Conservation (phyloP, 2,329 filamentous ascomycete species). For the Dothistroma pini region DNA sequence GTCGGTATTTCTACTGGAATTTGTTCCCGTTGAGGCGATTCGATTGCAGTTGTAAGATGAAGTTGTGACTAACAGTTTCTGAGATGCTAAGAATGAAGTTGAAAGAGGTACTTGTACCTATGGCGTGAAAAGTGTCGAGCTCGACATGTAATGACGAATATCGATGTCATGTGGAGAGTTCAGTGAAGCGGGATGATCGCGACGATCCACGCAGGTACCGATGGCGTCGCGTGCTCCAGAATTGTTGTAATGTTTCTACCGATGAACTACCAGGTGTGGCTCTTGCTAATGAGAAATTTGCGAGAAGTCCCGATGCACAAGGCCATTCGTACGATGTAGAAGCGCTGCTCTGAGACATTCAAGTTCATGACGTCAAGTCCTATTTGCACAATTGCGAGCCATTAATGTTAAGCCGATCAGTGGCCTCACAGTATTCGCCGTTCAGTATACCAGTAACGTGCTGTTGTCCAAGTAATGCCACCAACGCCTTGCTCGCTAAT, state of each 20-base stretch:
- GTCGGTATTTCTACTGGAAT: slow-evolving; percentile 5
- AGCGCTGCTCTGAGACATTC: too few species aligned
- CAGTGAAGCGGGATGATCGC: not conserved
- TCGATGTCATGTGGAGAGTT: not conserved
- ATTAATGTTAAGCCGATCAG: not conserved
- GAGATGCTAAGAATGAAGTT: not conserved
- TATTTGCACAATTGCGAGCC: not conserved
- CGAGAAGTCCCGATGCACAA: not conserved
- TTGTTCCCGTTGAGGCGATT: slow-evolving; percentile 6
- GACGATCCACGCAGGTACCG: slow-evolving; percentile 1
- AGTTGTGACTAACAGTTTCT: not conserved
- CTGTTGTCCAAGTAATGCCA: not conserved
- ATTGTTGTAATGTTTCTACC: not conserved
- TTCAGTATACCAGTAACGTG: not conserved
- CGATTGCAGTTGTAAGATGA: not conserved
- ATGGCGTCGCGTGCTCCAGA: not conserved
- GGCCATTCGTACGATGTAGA: too few species aligned
- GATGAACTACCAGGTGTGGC: not conserved
- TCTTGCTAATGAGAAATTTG: not conserved
- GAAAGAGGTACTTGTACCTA: not conserved
- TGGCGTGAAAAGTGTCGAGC: not conserved
- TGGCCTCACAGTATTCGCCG: not conserved
- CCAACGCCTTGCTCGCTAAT: slow-evolving; percentile 10
- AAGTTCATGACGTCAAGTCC: too few species aligned
- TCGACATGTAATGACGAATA: not conserved